Percentiles rank a stretch among this genome's conserved stretches.
These are phyloP conservation scores for Leishmania braziliensis DNA, from an alignment of 208 protist genomes.

Conservation along the genomic window DNA sequence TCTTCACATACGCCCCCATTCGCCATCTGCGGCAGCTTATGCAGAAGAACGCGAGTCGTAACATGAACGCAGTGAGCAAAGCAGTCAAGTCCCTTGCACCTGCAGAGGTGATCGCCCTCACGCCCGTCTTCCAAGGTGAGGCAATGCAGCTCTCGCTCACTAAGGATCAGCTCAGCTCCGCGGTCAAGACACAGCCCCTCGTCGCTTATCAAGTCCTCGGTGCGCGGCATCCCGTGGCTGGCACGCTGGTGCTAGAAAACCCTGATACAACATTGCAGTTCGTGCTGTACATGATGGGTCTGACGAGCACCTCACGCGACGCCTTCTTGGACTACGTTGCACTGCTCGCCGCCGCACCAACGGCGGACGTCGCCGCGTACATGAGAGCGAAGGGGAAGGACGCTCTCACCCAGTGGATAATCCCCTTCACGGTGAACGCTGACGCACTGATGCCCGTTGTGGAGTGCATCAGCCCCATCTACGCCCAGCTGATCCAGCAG, in stretches of 20 bases:
- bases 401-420: conserved; percentile 57
- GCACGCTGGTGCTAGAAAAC: conserved; percentile 43
- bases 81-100: conserved; percentile 28
- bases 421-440: conserved; percentile 74
- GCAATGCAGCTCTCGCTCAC: conserved; percentile 33
- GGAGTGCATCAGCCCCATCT: conserved; percentile 44
- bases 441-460: conserved; percentile 58
- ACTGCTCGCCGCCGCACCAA: conserved; percentile 51
- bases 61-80: conserved; percentile 25
- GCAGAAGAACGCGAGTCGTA: conserved; percentile 7
- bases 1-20: conserved; percentile 42
- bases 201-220: conserved; percentile 48
- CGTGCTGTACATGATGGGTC: conserved; percentile 74
- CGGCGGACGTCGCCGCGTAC: conserved; percentile 37
- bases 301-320: conserved; percentile 48
- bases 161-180: conserved; percentile 53
- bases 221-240: conserved; percentile 33
- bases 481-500: conserved; percentile 50
- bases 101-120: conserved; percentile 47
- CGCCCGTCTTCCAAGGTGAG: conserved; percentile 28
- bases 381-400: conserved; percentile 58
- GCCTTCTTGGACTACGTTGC: conserved; percentile 61
- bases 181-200: conserved; percentile 58
- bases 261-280: conserved; percentile 51
- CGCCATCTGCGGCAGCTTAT: conserved; percentile 55